Evolutionary conservation across 2,329 filamentous ascomycete genomes (phyloP).

Genomic region (Neofusicoccum sp.): DNA sequence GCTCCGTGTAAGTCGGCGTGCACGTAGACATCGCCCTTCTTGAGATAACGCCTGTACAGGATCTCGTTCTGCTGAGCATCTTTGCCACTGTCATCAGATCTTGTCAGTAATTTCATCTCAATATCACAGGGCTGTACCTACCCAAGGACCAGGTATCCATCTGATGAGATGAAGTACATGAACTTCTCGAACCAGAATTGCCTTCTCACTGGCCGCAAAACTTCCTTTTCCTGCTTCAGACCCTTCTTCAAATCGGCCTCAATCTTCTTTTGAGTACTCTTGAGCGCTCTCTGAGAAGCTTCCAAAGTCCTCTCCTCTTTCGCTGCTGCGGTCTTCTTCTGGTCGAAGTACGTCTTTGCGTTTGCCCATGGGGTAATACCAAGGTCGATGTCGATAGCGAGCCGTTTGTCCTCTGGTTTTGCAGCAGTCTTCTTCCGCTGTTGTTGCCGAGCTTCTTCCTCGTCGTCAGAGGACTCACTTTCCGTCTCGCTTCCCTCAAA

Average conservation of each 20-base stretch:
- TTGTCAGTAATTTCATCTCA: neutral
- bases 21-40: conserved; percentile 87
- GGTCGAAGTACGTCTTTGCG: conserved; percentile 86
- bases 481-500: conserved; percentile 60
- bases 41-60: conserved; percentile 81
- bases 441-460: conserved; percentile 43
- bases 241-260: conserved; percentile 79
- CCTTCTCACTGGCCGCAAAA: conserved; percentile 77
- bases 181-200: conserved; percentile 98
- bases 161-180: conserved; percentile 89
- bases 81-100: conserved; percentile 54
- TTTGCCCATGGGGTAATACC: conserved; percentile 82
- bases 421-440: conserved; percentile 21
- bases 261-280: conserved; percentile 88
- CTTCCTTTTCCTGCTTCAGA: conserved; percentile 86
- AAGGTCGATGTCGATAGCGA: conserved; percentile 83
- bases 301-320: conserved; percentile 86
- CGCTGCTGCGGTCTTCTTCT: conserved; percentile 76
- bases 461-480: conserved; percentile 37
- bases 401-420: conserved; percentile 39
- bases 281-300: conserved; percentile 78
- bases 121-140: neutral
- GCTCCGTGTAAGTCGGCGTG: conserved; percentile 87
- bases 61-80: conserved; percentile 89
- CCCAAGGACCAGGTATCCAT: conserved; percentile 88